These are phyloP conservation scores for Scheffersomyces stambukii DNA, from an alignment of 1,139 yeast genomes.

Conservation along the genomic window DNA sequence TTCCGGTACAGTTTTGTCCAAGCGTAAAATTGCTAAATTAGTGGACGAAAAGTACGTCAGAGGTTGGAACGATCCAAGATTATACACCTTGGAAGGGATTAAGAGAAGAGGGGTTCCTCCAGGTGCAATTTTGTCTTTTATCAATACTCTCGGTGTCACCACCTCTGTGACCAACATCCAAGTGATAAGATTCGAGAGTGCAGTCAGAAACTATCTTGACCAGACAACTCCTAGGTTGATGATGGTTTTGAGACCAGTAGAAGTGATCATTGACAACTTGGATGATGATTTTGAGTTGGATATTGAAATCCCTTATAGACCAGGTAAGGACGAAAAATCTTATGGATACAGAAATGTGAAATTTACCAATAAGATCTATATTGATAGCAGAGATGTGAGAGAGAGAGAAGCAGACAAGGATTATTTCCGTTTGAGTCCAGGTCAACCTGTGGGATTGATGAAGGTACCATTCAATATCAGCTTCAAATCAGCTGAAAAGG, in stretches of 20 bases:
- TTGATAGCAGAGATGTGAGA: slow-evolving; percentile 66
- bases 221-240: slow-evolving; percentile 90
- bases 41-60: slow-evolving; percentile 80
- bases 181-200: slow-evolving; percentile 80
- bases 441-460: slow-evolving; percentile 93
- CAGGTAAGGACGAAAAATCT: slow-evolving; percentile 67
- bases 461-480: slow-evolving; percentile 83
- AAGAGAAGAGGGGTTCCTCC: slow-evolving; percentile 99
- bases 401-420: slow-evolving; percentile 37
- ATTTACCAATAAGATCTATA: slow-evolving; percentile 72
- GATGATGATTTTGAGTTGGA: slow-evolving; percentile 58
- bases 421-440: slow-evolving; percentile 90
- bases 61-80: slow-evolving; percentile 98
- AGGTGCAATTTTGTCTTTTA: slow-evolving; percentile 92
- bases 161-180: slow-evolving; percentile 91
- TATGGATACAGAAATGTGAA: slow-evolving; percentile 72
- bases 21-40: slow-evolving; percentile 90
- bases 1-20: slow-evolving; percentile 91
- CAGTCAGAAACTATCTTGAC: slow-evolving; percentile 84
- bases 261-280: slow-evolving; percentile 77
- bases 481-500: slow-evolving; percentile 65
- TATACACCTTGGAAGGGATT: slow-evolving; percentile 90
- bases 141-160: slow-evolving; percentile 95
- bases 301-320: slow-evolving; percentile 83
- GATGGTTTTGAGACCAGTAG: slow-evolving; percentile 87